phyloP scores from a whole-genome alignment of 2,329 filamentous ascomycete species.

The Colletotrichum sp. region DNA sequence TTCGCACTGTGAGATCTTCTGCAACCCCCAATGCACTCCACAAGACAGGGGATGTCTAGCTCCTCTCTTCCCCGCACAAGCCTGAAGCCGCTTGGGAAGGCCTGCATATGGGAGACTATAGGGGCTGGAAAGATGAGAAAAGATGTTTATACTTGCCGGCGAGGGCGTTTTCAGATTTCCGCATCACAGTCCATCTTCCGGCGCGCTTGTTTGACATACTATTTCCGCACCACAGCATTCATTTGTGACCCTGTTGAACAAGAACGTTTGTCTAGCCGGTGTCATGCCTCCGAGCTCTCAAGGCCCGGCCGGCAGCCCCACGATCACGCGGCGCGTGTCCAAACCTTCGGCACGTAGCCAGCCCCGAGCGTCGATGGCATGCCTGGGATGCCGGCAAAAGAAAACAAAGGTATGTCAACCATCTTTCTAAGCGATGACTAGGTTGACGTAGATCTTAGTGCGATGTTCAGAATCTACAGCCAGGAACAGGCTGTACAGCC shows the following conservation, averaged over 20 bases:
- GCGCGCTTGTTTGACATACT: neutral
- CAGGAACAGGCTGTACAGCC: neutral
- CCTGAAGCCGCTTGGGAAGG: neutral
- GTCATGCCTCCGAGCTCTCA: neutral
- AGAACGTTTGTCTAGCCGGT: neutral
- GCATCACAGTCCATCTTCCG: neutral
- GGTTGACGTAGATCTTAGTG: neutral
- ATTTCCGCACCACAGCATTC: neutral
- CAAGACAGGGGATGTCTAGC: neutral
- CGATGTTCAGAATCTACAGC: neutral
- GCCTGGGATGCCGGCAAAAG: neutral
- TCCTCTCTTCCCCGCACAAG: neutral
- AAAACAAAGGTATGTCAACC: neutral
- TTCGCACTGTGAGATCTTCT: neutral
- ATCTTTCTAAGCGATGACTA: fast-evolving
- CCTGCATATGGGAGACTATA: neutral
- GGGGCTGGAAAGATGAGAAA: neutral
- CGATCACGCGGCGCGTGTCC: neutral
- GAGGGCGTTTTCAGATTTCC: neutral
- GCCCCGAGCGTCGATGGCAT: neutral
- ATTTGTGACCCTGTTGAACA: neutral
- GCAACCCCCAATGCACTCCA: neutral
- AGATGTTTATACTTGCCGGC: neutral
- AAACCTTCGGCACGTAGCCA: neutral
- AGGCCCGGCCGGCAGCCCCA: neutral